These are phyloP conservation scores for Immersiporthe knoxdaviesiana DNA, from an alignment of 2,329 filamentous ascomycete genomes.

Conservation along the genomic window DNA sequence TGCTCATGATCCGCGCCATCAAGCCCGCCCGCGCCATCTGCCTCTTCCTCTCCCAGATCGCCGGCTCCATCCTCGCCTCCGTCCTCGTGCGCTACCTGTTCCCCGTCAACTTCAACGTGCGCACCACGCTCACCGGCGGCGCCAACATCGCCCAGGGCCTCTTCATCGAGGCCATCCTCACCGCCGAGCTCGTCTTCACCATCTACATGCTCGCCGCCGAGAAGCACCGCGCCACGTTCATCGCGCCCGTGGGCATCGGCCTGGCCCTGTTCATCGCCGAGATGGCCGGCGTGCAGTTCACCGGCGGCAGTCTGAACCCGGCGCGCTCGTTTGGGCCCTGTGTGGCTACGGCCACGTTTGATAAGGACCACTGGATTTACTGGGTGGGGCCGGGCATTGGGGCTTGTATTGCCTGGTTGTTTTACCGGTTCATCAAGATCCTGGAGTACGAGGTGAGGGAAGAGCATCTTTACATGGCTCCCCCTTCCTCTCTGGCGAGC, in stretches of 20 bases:
- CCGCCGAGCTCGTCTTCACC: constrained; percentile 51
- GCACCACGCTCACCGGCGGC: constrained; percentile 45
- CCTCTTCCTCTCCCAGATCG: constrained; percentile 55
- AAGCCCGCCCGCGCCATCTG: constrained; percentile 48
- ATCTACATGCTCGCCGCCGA: constrained; percentile 58
- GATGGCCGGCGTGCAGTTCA: constrained; percentile 51
- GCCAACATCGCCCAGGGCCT: constrained; percentile 49
- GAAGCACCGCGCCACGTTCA: constrained; percentile 51
- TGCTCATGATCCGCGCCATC: constrained; percentile 55
- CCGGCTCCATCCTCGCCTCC: constrained; percentile 49
- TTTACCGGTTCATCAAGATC: constrained; percentile 47
- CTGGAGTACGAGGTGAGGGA: constrained; percentile 42
- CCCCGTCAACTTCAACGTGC: constrained; percentile 47
- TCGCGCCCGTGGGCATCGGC: constrained; percentile 53
- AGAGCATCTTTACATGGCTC: no score
- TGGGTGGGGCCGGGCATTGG: constrained; percentile 43
- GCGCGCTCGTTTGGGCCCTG: constrained; percentile 44
- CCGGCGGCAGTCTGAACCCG: constrained; percentile 41
- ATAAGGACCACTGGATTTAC: constrained; percentile 50
- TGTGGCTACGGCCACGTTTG: constrained; percentile 46
- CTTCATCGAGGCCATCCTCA: constrained; percentile 54
- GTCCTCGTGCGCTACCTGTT: constrained; percentile 48
- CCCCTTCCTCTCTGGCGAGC: no score
- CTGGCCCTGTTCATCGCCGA: constrained; percentile 50
- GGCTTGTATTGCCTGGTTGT: constrained; percentile 41